phyloP scores from a whole-genome alignment of 2,329 filamentous ascomycete genomes.

The Cordyceps militaris region DNA sequence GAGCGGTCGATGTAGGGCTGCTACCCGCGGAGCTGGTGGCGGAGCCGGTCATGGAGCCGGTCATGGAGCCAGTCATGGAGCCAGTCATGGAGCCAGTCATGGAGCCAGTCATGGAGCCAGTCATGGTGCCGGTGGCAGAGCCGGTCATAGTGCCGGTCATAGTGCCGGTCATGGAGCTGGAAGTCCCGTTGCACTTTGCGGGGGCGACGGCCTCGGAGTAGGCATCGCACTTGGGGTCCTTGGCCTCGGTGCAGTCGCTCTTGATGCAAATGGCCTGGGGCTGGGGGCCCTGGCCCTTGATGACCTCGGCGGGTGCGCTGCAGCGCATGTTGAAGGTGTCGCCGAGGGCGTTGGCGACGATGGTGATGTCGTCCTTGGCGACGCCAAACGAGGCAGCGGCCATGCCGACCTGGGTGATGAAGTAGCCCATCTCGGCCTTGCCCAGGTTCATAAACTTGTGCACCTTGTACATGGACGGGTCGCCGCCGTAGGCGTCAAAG shows the following conservation, averaged over 20 bases:
- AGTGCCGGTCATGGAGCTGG: constrained; percentile 5
- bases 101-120: background rate
- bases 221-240: constrained; percentile 37
- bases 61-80: constrained; percentile 14
- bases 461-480: constrained; percentile 41
- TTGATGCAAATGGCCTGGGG: constrained; percentile 51
- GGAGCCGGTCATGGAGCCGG: constrained; percentile 13
- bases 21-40: constrained; percentile 11
- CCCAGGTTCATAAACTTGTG: constrained; percentile 56
- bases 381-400: constrained; percentile 53
- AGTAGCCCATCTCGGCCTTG: constrained; percentile 46
- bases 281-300: constrained; percentile 37
- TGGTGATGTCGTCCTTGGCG: constrained; percentile 41
- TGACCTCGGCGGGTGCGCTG: constrained; percentile 36
- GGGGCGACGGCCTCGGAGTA: constrained; percentile 30
- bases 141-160: background rate
- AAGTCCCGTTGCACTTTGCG: constrained; percentile 12
- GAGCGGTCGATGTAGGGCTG: constrained; percentile 10
- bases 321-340: constrained; percentile 47
- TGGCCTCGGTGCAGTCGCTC: constrained; percentile 38
- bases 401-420: constrained; percentile 51
- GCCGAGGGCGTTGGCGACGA: constrained; percentile 42
- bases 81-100: constrained; percentile 17
- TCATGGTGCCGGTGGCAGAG: constrained; percentile 10
- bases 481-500: constrained; percentile 42